Evolutionary conservation across 2,329 filamentous ascomycete species (phyloP).

Genomic region (Arthrobotrys iridis): DNA sequence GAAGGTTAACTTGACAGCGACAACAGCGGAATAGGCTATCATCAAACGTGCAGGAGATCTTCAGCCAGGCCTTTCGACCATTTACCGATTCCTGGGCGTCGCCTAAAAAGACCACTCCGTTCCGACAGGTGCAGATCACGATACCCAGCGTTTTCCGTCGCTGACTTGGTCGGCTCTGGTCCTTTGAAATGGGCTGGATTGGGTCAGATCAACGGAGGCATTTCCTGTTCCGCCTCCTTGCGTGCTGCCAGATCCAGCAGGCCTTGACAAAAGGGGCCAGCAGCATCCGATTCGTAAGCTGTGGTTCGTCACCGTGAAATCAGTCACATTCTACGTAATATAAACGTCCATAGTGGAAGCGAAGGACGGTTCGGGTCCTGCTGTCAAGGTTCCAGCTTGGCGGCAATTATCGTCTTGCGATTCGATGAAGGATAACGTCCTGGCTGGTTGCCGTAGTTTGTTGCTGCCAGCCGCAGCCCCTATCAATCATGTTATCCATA

Average conservation of each 20-base stretch:
- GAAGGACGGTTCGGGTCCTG: conserved; percentile 13
- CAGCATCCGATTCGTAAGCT: conserved; percentile 17
- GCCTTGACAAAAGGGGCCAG: conserved; percentile 36
- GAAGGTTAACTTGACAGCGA: conserved; percentile 50
- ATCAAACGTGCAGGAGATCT: conserved; percentile 38
- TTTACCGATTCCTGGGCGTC: conserved; percentile 38
- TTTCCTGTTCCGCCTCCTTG: conserved; percentile 40
- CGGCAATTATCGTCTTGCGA: conserved; percentile 45
- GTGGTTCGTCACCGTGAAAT: conserved; percentile 32
- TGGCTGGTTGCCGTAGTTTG: background rate
- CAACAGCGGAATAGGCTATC: conserved; percentile 37
- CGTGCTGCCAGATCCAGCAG: conserved; percentile 44
- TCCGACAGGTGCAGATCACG: conserved; percentile 38
- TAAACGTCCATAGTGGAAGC: conserved; percentile 8
- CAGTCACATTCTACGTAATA: conserved; percentile 25
- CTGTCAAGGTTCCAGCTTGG: conserved; percentile 33
- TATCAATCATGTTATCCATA: conserved; percentile 11
- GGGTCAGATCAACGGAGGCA: conserved; percentile 34
- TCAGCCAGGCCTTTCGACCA: conserved; percentile 32
- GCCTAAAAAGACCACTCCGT: conserved; percentile 41
- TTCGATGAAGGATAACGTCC: conserved; percentile 43
- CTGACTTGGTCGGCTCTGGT: conserved; percentile 25
- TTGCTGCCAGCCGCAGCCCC: conserved; percentile 23
- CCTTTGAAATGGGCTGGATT: conserved; percentile 26
- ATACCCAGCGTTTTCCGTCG: conserved; percentile 13